Conservation (phyloP, 805 yeast species). For the Helenozyma baotianmanensis region DNA sequence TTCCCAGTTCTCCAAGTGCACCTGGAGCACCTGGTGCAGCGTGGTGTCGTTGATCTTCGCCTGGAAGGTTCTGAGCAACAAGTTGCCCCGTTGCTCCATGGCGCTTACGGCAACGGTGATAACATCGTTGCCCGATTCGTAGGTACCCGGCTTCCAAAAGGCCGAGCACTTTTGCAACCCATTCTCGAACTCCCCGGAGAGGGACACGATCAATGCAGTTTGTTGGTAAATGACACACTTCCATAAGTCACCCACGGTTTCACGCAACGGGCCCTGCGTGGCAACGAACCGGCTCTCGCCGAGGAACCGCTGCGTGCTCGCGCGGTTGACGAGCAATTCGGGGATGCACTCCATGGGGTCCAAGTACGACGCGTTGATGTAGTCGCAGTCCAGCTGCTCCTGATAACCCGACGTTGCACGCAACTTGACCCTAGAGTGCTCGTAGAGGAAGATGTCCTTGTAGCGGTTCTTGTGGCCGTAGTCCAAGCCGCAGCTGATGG, state of each 20-base stretch:
- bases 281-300: slow-evolving; percentile 53
- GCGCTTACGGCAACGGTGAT: slow-evolving; percentile 26
- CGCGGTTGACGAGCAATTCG: not conserved
- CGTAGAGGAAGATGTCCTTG: slow-evolving; percentile 17
- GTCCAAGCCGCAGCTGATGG: slow-evolving; percentile 44
- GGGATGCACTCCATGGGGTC: slow-evolving; percentile 1
- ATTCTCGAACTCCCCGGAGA: slow-evolving; percentile 73
- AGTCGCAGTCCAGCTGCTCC: slow-evolving; percentile 38
- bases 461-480: slow-evolving; percentile 18
- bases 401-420: slow-evolving; percentile 12
- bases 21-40: slow-evolving; percentile 54
- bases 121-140: slow-evolving; percentile 27
- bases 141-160: slow-evolving; percentile 69
- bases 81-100: slow-evolving; percentile 8
- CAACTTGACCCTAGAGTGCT: slow-evolving; percentile 16
- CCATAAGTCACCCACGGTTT: slow-evolving; percentile 83
- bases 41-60: slow-evolving; percentile 9
- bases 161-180: slow-evolving; percentile 72
- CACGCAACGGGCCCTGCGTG: slow-evolving; percentile 79
- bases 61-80: slow-evolving; percentile 14
- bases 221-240: slow-evolving; percentile 63
- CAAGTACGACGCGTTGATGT: slow-evolving; percentile 85
- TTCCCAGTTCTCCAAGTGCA: slow-evolving; percentile 79
- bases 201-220: slow-evolving; percentile 64
- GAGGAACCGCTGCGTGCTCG: slow-evolving; percentile 4